A percentile compares a stretch with the other conserved stretches of the same genome.
Conservation (phyloP, 2,329 filamentous ascomycete genomes). For the Coniochaeta sp. region DNA sequence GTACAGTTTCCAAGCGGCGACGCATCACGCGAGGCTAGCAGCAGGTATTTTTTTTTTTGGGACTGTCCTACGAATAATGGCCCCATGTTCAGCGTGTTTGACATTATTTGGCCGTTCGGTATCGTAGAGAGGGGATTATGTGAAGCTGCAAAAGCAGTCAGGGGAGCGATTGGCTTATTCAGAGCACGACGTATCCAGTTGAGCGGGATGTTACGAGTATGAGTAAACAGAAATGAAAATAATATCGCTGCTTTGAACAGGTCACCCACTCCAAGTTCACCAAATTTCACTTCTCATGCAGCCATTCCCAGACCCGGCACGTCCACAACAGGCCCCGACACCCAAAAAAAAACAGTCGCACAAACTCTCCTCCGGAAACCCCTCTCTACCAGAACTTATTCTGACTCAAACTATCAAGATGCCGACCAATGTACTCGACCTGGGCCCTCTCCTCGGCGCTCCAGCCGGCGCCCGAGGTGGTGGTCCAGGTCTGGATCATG, state of each 20-base stretch:
- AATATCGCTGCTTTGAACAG: neutral
- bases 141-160: neutral
- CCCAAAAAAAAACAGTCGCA: no score
- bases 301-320: no score
- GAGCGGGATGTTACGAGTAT: neutral
- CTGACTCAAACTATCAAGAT: constrained; percentile 3
- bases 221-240: neutral
- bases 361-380: neutral
- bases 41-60: neutral
- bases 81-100: neutral
- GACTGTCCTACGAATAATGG: neutral
- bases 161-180: neutral
- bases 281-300: no score
- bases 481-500: constrained; percentile 3
- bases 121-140: neutral
- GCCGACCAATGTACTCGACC: constrained; percentile 4
- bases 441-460: constrained; percentile 4
- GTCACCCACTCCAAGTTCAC: neutral
- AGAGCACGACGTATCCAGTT: neutral
- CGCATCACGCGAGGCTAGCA: constrained; percentile 8
- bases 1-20: constrained; percentile 10
- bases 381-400: neutral
- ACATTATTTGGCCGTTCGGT: neutral
- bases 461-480: constrained; percentile 2
- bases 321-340: no score